Base-by-base conservation (phyloP, 163 green algal genomes). In the Scenedesmus sp. region DNA sequence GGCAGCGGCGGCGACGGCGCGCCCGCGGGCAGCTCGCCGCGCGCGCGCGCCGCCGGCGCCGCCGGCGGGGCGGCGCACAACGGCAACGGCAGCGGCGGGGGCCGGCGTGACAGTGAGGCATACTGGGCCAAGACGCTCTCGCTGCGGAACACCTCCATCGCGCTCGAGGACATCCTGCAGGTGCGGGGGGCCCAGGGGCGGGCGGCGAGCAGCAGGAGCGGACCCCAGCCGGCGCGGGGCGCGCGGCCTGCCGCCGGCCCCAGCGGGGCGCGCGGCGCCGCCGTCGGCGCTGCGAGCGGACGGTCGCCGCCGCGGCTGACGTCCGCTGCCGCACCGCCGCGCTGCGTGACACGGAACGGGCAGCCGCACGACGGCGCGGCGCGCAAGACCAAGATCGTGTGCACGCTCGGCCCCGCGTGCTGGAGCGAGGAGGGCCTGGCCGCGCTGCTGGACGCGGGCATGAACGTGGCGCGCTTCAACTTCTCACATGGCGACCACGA, bases 401-500 rank as follows among this genome's bases (percentile, higher is more conserved):
- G 95, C 86, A 99, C 96, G 13, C 87, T 99, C 45, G 96, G 96
- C 0, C 96, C 96, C 1, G 89, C 91, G 80, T 94, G 48, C 82
- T 95, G 63, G 74, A 93, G 86, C 4, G 92, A 97, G 80, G 90
- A 97, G 82, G 78, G 81, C 18, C 84, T 97, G 15, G 91, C 89
- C 45, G 60, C 60, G n/a, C 93, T 99, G 60, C 88, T 99, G 63
- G 84, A 85, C 4, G 89, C 90, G 22, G 96, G 96, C 33, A 99
- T 99, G 96, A 96, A 90, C 63, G 94, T 99, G n/a, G 96, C 96
- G 4, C 90, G 95, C 51, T 99, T 99, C 89, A 98, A 99, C 86
- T 99, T 99, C 84, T 97, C 69, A 31, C 92, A 96, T 57, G 92
- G 92, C n/a, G 85, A 93, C 76, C 92, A 96, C 78, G 83, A 78